phyloP scores from a whole-genome alignment of 2,329 filamentous ascomycete genomes.

The Phialemonium atrogriseum region DNA sequence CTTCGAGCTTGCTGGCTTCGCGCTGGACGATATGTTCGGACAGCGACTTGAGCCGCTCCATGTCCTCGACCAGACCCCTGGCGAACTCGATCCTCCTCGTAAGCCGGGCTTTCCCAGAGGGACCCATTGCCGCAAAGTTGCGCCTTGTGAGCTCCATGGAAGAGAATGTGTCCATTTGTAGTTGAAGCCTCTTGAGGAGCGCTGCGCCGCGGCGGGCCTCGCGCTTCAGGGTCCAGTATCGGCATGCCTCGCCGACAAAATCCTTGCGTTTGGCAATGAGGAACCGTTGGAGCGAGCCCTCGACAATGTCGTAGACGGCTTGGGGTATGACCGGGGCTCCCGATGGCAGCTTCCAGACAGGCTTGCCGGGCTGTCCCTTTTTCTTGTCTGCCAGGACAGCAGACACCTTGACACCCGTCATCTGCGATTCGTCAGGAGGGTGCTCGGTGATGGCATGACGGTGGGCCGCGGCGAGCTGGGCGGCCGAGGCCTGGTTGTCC shows the following conservation, averaged over 20 bases:
- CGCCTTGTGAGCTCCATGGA: constrained; percentile 95
- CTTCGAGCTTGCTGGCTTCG: constrained; percentile 69
- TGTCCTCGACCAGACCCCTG: constrained; percentile 63
- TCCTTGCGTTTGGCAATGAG: constrained; percentile 77
- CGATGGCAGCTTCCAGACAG: constrained; percentile 85
- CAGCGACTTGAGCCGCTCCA: constrained; percentile 65
- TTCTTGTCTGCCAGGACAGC: constrained; percentile 68
- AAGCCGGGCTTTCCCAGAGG: constrained; percentile 68
- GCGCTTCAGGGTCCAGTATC: constrained; percentile 95
- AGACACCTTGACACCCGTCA: constrained; percentile 74
- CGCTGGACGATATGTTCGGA: constrained; percentile 65
- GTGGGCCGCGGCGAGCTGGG: constrained; percentile 69
- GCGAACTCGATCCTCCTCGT: constrained; percentile 84
- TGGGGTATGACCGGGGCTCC: constrained; percentile 91
- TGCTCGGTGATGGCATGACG: constrained; percentile 57
- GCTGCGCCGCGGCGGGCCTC: constrained; percentile 88
- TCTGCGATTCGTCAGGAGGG: constrained; percentile 71
- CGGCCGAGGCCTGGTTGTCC: constrained; percentile 76
- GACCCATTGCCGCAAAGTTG: constrained; percentile 93
- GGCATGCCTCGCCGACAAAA: constrained; percentile 85
- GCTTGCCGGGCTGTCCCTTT: constrained; percentile 59
- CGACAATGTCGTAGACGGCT: constrained; percentile 77
- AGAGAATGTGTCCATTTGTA: constrained; percentile 93
- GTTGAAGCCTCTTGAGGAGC: constrained; percentile 81
- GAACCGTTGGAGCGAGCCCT: constrained; percentile 75